Evolutionary conservation across 139 green algal genomes (phyloP).

Genomic region (Chlamydomonas applanata): DNA sequence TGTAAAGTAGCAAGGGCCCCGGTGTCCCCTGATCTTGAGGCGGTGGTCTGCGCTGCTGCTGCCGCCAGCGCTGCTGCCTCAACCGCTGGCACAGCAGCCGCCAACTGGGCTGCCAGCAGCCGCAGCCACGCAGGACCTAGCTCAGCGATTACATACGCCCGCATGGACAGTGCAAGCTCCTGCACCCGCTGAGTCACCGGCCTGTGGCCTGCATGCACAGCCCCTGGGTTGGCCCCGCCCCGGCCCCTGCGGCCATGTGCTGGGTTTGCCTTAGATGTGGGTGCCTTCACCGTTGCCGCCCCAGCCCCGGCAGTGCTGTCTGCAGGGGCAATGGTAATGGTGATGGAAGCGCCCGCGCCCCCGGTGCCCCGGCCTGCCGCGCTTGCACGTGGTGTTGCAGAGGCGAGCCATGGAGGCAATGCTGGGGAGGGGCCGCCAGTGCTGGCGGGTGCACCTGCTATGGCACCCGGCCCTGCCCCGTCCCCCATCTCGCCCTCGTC

Average conservation of each 20-base stretch:
- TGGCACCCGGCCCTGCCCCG: too few relatives aligned
- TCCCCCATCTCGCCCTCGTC: too few relatives aligned
- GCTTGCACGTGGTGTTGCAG: too few relatives aligned
- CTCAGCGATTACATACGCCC: background rate
- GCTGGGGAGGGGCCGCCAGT: background rate
- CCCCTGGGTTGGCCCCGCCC: background rate
- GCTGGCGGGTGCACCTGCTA: background rate
- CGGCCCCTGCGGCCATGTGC: background rate
- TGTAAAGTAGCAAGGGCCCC: background rate
- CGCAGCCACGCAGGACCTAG: background rate
- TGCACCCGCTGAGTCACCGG: background rate
- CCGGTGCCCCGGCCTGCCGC: too few relatives aligned
- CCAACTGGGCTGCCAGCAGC: background rate
- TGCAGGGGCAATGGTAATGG: too few relatives aligned
- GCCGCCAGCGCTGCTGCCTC: background rate
- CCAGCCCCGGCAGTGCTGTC: too few relatives aligned
- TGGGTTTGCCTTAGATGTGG: too few relatives aligned
- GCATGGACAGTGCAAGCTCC: background rate
- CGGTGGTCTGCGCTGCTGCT: too few relatives aligned
- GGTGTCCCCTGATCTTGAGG: too few relatives aligned
- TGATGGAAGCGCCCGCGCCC: too few relatives aligned
- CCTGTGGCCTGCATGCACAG: background rate
- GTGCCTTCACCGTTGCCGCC: too few relatives aligned
- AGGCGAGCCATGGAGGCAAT: background rate
- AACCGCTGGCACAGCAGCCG: background rate